Evolutionary conservation across 164 flowering plant species (phyloP).

Genomic region (Litsea cubeba): DNA sequence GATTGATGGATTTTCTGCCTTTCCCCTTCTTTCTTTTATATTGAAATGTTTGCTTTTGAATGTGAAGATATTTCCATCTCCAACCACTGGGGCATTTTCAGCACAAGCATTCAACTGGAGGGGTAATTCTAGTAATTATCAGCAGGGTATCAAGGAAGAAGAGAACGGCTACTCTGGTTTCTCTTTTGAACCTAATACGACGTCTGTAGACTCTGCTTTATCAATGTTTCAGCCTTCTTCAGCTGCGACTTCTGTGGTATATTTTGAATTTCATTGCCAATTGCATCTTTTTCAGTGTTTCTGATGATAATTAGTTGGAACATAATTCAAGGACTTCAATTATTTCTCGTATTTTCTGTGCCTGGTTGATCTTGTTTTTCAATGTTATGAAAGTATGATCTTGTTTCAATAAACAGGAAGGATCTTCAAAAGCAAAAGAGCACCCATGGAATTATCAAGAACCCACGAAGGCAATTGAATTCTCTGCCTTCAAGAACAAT

Average conservation of each 20-base stretch:
- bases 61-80: constrained; percentile 58
- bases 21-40: no score
- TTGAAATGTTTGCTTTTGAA: neutral
- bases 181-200: constrained; percentile 54
- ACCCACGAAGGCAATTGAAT: constrained; percentile 21
- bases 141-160: constrained; percentile 28
- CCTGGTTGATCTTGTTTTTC: neutral
- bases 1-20: neutral
- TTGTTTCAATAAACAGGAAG: constrained; percentile 23
- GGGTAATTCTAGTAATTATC: constrained; percentile 19
- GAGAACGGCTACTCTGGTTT: constrained; percentile 36
- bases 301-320: neutral
- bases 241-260: constrained; percentile 29
- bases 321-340: neutral
- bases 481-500: constrained; percentile 11
- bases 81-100: constrained; percentile 52
- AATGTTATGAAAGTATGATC: neutral
- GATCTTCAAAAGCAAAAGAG: constrained; percentile 17
- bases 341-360: neutral
- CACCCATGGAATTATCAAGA: constrained; percentile 33
- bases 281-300: neutral
- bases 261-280: constrained; percentile 1
- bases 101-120: constrained; percentile 39
- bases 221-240: constrained; percentile 35
- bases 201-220: constrained; percentile 20